Evolutionary conservation across 2,329 filamentous ascomycete genomes (phyloP), one percentile per base, ranked within the genome.

Genomic region (Cryoendolithus antarcticus): DNA sequence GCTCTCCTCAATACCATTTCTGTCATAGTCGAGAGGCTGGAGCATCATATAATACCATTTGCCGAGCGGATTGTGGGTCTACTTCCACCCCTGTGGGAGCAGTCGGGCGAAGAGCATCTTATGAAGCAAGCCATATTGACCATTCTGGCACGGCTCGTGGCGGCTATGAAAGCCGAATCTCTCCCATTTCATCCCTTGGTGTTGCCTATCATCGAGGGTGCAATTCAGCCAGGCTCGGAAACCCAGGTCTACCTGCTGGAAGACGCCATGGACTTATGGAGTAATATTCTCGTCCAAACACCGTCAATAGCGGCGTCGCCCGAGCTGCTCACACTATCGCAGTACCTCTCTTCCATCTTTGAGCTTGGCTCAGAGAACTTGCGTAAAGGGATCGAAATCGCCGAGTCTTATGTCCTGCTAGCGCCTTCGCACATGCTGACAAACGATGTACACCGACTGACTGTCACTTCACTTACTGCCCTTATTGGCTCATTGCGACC

Each of bases 81-180:
- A 9, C 69, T 96, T 5, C 88, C 89, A 0, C 70, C 71, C 3
- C 69, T 96, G 0, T 98, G 91, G 91, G 79, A 84, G 44, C 75
- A 80, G 37, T 86, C 84, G 2, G 85, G 80, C 1, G 82, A 93
- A 44, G 84, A 91, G 53, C 85, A 86, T 61, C 75, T 96, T 59
- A 82, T 95, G 69, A 96, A 96, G 61, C 88, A 95, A 61, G 79
- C 86, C 1, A 86, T 96, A 38, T 72, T 96, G 41, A 84, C 82
- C 2, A 81, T 96, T 30, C 76, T 96, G 37, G 72, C 84, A 2
- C 80, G 86, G 2, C 69, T 98, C 9, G 83, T 93, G n/a, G 78
- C 78, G 56, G 82, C 88, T 2, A 83, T 96, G 75, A 85, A 82
- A 43, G 71, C 74, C 9, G 74, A 81, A 7, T 91, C 86, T 4